phyloP scores from a whole-genome alignment of 2,329 filamentous ascomycete genomes.

The Paramyrothecium sp. region DNA sequence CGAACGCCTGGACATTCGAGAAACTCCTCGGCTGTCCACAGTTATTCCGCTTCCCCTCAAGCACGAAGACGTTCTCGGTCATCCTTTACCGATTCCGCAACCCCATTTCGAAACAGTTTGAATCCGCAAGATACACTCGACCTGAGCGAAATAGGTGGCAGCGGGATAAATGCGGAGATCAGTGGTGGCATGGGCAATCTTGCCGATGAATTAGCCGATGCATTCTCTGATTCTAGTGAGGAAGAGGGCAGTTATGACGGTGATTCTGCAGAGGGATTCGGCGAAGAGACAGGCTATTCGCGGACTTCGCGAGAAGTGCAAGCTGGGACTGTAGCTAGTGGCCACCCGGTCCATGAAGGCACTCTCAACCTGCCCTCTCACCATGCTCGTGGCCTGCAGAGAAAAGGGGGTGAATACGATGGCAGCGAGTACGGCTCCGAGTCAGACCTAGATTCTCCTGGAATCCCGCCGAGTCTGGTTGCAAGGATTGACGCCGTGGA shows the following conservation, averaged over 20 bases:
- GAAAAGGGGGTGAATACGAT: conserved; percentile 61
- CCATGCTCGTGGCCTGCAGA: conserved; percentile 45
- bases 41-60: conserved; percentile 42
- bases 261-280: conserved; percentile 18
- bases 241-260: conserved; percentile 51
- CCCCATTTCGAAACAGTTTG: conserved; percentile 47
- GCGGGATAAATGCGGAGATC: conserved; percentile 29
- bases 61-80: conserved; percentile 50
- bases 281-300: background rate
- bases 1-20: conserved; percentile 60
- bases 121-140: conserved; percentile 48
- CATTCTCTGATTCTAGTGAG: conserved; percentile 64
- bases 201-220: conserved; percentile 77
- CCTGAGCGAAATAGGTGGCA: conserved; percentile 41
- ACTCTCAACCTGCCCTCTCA: conserved; percentile 45
- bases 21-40: conserved; percentile 54
- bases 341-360: conserved; percentile 28
- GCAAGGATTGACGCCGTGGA: conserved; percentile 72
- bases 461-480: conserved; percentile 65
- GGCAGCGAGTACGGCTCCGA: conserved; percentile 74
- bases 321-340: conserved; percentile 6
- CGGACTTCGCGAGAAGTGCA: background rate
- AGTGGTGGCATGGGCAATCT: conserved; percentile 70
- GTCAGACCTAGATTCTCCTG: conserved; percentile 67
- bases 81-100: conserved; percentile 48